Evolutionary conservation across 169 alveolate species (phyloP), one percentile per base, ranked within the genome.

Genomic region (Prorocentrum cordatum): DNA sequence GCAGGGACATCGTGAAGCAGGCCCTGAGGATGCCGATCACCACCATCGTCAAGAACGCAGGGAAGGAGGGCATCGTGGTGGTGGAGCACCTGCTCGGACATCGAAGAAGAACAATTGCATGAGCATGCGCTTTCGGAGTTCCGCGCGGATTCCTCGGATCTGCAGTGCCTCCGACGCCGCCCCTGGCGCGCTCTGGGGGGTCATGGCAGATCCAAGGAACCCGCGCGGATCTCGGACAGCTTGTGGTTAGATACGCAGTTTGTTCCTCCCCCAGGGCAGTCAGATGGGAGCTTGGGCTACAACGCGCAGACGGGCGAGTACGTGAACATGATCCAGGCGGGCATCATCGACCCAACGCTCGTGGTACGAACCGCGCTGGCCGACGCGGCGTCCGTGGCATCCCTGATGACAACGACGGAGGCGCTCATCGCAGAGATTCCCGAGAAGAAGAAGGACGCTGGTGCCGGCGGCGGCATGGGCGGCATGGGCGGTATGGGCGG

Each of bases 291-390:
- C 50, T 39, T 62, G 2, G 72, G 72, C 27, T 62, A 62, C 72
- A 2, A 70, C 62, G 82, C 82, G 18, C 82, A 70, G 62, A 70
- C 82, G 9, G 62, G 39, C 18, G 82, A 70, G 18, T 70, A 70
- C 18, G 82, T 70, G 36, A 62, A 70, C 82, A 70, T 70, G 82
- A 70, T 70, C 38, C 18, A 62, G 36, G 39, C 62, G 27, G 82
- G 82, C 82, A 70, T 70, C 82, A 70, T 70, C 27, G 99, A 98
- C 90, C 99, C 99, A 16, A 97, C 99, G 33, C 97, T 97, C 93
- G 99, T 98, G 45, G 99, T 98, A 22, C 96, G 98, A 92, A 96
- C 99, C 36, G 99, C 99, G 22, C 94, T 98, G 47, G 96, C 98
- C 35, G 99, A 98, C 93, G 99, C 99, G 50, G 97, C 99, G 12